Percentiles rank a stretch among this genome's conserved stretches.
Conservation (phyloP, 257 asterid genomes). For the Fraxinus cuspidata region DNA sequence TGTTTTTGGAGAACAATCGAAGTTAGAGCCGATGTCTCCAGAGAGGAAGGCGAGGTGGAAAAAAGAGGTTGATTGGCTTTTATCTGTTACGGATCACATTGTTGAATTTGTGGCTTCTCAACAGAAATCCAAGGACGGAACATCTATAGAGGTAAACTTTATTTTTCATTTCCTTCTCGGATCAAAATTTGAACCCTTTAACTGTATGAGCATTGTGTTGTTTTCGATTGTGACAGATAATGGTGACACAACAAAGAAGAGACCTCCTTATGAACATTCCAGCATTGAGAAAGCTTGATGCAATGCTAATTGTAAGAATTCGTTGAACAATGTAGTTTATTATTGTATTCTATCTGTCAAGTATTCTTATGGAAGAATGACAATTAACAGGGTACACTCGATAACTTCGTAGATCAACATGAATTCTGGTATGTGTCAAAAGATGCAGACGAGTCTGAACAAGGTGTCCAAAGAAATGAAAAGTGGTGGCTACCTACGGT, state of each 20-base stretch:
- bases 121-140: constrained; percentile 70
- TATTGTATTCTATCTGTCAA: background rate
- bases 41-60: constrained; percentile 76
- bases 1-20: constrained; percentile 66
- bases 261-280: constrained; percentile 72
- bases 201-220: background rate
- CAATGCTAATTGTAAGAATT: constrained; percentile 69
- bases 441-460: constrained; percentile 72
- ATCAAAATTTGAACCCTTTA: background rate
- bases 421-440: constrained; percentile 71
- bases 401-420: constrained; percentile 55
- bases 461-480: constrained; percentile 58
- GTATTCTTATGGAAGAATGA: background rate
- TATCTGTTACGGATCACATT: constrained; percentile 75
- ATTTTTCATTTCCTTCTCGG: background rate
- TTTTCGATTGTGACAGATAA: constrained; percentile 46
- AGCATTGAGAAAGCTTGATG: constrained; percentile 77
- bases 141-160: constrained; percentile 62
- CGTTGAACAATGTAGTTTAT: background rate
- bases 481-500: constrained; percentile 94
- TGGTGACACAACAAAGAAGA: constrained; percentile 76
- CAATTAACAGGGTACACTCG: constrained; percentile 53
- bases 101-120: constrained; percentile 87
- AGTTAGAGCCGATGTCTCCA: constrained; percentile 75
- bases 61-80: constrained; percentile 81